phyloP scores from a whole-genome alignment of 306 rosid genomes.

The Glycine tomentella region DNA sequence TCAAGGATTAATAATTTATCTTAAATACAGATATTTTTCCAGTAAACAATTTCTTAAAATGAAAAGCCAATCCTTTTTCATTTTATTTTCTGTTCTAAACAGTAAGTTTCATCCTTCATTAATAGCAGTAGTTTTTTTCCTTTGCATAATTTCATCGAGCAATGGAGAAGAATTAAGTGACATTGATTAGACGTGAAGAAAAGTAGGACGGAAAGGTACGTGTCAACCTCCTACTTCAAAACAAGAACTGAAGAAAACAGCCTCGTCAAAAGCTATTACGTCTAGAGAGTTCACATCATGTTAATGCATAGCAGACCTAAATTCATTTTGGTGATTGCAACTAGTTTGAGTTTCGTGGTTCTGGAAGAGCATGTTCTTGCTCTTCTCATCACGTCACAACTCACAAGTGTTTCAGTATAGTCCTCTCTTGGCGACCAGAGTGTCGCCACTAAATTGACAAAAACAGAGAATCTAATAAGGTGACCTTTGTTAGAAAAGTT shows the following conservation, averaged over 20 bases:
- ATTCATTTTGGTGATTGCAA: not conserved
- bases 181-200: constrained; percentile 2
- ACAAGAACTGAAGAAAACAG: constrained; percentile 9
- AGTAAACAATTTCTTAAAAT: not conserved
- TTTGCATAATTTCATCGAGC: not conserved
- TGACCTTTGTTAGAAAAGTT: not conserved
- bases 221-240: constrained; percentile 12
- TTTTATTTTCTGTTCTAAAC: too few relatives aligned
- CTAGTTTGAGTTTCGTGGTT: not conserved
- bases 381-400: not conserved
- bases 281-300: constrained; percentile 3
- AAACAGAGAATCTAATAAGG: not conserved
- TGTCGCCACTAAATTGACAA: too few relatives aligned
- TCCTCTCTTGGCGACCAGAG: too few relatives aligned
- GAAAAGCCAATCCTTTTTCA: not conserved
- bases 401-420: not conserved
- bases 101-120: too few relatives aligned
- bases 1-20: not conserved
- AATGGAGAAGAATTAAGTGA: not conserved
- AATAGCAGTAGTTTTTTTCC: not conserved
- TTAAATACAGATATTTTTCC: not conserved
- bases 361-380: not conserved
- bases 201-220: not conserved
- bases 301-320: not conserved
- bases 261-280: not conserved